phyloP scores from a whole-genome alignment of 78 protist species.

The Tieghemostelium lacteum region DNA sequence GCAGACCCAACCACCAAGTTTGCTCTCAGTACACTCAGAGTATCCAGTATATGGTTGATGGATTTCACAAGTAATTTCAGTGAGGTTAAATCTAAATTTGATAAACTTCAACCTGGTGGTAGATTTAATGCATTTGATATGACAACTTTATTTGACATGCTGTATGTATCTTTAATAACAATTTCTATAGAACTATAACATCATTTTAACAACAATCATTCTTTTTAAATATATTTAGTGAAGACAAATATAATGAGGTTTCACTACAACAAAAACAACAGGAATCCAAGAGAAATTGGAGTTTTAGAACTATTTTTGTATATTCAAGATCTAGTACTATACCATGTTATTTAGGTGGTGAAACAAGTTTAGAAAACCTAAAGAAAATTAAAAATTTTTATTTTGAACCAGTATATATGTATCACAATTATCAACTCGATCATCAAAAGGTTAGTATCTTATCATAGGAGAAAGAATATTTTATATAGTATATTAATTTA shows the following conservation, averaged over 20 bases:
- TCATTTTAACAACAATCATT: background rate
- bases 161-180: slow-evolving; percentile 22
- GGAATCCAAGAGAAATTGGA: slow-evolving; percentile 32
- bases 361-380: slow-evolving; percentile 23
- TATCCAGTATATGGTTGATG: slow-evolving; percentile 37
- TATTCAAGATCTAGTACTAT: slow-evolving; percentile 63
- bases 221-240: slow-evolving; percentile 19
- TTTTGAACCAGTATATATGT: slow-evolving; percentile 69
- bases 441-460: slow-evolving; percentile 25
- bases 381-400: slow-evolving; percentile 18
- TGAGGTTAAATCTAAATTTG: slow-evolving; percentile 44
- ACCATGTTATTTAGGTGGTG: slow-evolving; percentile 68
- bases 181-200: background rate
- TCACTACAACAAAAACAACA: slow-evolving; percentile 4
- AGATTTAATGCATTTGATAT: slow-evolving; percentile 57
- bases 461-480: no score
- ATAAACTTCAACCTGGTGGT: slow-evolving; percentile 39
- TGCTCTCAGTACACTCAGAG: slow-evolving; percentile 49
- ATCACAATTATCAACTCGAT: slow-evolving; percentile 61
- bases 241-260: slow-evolving; percentile 18
- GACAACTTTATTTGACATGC: slow-evolving; percentile 69
- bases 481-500: slow-evolving; percentile 5
- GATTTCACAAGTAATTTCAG: slow-evolving; percentile 54
- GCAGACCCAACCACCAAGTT: slow-evolving; percentile 57
- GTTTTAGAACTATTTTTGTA: slow-evolving; percentile 44